Evolutionary conservation across 441 rosid genomes (phyloP).

Genomic region (Dalechampia spathulata): DNA sequence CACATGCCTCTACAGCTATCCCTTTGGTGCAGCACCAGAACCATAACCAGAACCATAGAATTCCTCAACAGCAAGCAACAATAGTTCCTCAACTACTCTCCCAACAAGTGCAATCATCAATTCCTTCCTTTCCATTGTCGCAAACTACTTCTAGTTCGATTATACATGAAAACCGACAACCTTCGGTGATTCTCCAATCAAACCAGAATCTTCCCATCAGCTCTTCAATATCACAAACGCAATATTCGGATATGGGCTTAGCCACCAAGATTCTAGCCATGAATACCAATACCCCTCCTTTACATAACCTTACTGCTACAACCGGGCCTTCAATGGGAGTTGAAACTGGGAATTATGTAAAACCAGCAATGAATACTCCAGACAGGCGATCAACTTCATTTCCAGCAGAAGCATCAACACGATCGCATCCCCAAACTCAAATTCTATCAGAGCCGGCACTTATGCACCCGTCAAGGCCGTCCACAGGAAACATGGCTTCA

Average conservation of each 20-base stretch:
- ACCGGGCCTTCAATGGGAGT: constrained; percentile 21
- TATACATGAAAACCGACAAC: constrained; percentile 23
- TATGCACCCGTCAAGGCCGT: constrained; percentile 27
- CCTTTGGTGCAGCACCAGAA: constrained; percentile 22
- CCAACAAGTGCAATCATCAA: constrained; percentile 33
- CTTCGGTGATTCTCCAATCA: constrained; percentile 13
- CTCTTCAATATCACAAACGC: constrained; percentile 13
- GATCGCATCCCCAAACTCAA: constrained; percentile 26
- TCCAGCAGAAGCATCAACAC: constrained; percentile 14
- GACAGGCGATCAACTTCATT: constrained; percentile 26
- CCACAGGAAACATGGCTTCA: constrained; percentile 31
- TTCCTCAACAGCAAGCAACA: constrained; percentile 32
- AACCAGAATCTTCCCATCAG: constrained; percentile 16
- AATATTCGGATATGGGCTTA: constrained; percentile 12
- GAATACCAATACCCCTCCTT: neutral
- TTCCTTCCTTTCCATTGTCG: constrained; percentile 22
- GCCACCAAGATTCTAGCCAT: constrained; percentile 14
- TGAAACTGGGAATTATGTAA: constrained; percentile 13
- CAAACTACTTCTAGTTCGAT: constrained; percentile 15
- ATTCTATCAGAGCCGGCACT: constrained; percentile 20
- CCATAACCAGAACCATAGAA: constrained; percentile 11
- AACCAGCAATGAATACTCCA: constrained; percentile 12
- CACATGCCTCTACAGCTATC: too few species aligned
- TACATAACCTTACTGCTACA: constrained; percentile 14
- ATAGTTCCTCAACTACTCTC: constrained; percentile 15